Evolutionary conservation across 2,329 filamentous ascomycete genomes (phyloP).

Genomic region (Furcasterigmium furcatum): DNA sequence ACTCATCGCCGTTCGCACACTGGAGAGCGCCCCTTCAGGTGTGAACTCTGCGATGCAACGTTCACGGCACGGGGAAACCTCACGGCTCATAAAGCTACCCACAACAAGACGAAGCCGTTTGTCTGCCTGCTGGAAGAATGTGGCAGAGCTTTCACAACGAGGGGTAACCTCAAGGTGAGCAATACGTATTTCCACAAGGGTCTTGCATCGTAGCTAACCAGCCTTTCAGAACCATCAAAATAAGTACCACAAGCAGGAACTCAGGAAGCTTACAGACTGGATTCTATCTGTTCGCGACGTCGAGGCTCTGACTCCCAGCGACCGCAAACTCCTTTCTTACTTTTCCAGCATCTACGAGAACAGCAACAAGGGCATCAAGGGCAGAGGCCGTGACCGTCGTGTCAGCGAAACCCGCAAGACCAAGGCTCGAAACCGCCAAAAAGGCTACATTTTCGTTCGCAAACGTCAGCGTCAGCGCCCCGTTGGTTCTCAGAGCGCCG

Average conservation of each 20-base stretch:
- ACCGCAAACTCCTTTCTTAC: constrained; percentile 79
- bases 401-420: constrained; percentile 37
- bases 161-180: constrained; percentile 84
- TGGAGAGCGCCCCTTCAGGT: constrained; percentile 80
- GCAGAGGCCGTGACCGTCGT: constrained; percentile 79
- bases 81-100: constrained; percentile 77
- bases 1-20: constrained; percentile 87
- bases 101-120: constrained; percentile 74
- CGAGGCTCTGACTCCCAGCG: constrained; percentile 61
- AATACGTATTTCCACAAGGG: neutral
- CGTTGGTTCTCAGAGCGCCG: too few relatives aligned
- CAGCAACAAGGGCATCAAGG: constrained; percentile 97
- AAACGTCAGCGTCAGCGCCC: too few relatives aligned
- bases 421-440: too few relatives aligned
- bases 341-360: constrained; percentile 92
- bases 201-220: constrained; percentile 4
- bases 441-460: too few relatives aligned
- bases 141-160: constrained; percentile 82
- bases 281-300: constrained; percentile 63
- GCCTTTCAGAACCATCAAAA: constrained; percentile 76
- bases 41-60: constrained; percentile 73
- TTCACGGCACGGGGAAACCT: constrained; percentile 88
- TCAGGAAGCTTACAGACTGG: constrained; percentile 65
- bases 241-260: constrained; percentile 79
- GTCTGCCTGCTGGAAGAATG: constrained; percentile 80